Percentiles rank a stretch among this genome's conserved stretches.
Evolutionary conservation across 352 stramenopile species (phyloP).

Genomic region (Globisporangium polare): DNA sequence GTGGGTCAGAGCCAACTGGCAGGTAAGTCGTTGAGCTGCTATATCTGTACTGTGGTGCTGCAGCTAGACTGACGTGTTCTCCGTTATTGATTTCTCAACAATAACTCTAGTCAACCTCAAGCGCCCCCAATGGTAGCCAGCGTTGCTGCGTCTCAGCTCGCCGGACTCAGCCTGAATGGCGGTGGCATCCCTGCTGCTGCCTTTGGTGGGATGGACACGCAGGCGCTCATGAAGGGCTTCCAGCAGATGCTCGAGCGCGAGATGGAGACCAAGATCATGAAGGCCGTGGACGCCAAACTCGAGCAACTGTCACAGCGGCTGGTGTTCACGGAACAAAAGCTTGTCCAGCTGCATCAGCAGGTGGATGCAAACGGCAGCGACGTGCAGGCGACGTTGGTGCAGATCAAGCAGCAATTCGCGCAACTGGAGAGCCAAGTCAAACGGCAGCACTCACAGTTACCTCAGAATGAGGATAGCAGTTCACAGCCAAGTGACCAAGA

Average conservation of each 20-base stretch:
- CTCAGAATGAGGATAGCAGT: slow-evolving; percentile 5
- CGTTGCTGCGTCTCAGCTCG: slow-evolving; percentile 7
- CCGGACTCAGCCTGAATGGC: slow-evolving; percentile 6
- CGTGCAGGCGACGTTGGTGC: slow-evolving; percentile 30
- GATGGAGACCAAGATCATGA: slow-evolving; percentile 64
- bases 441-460: slow-evolving; percentile 14
- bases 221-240: slow-evolving; percentile 40
- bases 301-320: slow-evolving; percentile 48
- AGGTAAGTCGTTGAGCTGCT: background rate
- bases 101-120: background rate
- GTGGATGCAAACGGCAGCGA: slow-evolving; percentile 32
- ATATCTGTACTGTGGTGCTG: background rate
- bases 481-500: slow-evolving; percentile 1
- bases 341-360: slow-evolving; percentile 61
- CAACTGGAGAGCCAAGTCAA: slow-evolving; percentile 34
- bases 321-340: slow-evolving; percentile 55
- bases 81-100: background rate
- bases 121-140: background rate
- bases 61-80: background rate
- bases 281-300: slow-evolving; percentile 57
- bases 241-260: slow-evolving; percentile 63
- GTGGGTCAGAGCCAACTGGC: slow-evolving; percentile 4
- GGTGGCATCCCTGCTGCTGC: background rate
- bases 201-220: slow-evolving; percentile 25
- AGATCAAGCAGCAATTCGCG: slow-evolving; percentile 43